These are phyloP conservation scores for Termitomyces sp. DNA, from an alignment of 1,284 basidiomycete species.

Conservation along the genomic window DNA sequence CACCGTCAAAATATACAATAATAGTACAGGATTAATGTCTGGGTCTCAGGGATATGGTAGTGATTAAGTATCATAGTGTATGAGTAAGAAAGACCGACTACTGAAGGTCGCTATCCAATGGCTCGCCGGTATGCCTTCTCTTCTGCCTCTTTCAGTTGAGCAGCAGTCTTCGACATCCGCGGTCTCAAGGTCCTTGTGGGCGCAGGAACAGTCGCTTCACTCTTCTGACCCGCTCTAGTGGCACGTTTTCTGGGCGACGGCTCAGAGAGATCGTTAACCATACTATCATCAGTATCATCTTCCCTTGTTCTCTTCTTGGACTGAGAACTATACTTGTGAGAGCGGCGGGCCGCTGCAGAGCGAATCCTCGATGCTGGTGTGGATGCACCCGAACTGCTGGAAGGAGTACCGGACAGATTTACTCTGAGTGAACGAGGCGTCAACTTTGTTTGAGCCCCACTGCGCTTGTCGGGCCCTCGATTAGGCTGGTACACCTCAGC, in stretches of 20 bases:
- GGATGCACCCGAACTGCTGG: not conserved
- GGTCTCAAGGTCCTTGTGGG: constrained; percentile 45
- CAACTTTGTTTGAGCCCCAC: constrained; percentile 3
- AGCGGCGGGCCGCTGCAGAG: constrained; percentile 16
- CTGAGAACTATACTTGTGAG: constrained; percentile 4
- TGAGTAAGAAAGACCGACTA: not conserved
- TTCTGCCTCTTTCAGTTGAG: constrained; percentile 40
- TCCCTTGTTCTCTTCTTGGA: constrained; percentile 12
- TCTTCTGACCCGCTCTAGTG: constrained; percentile 8
- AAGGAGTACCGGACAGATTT: constrained; percentile 2
- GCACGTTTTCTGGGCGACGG: constrained; percentile 22
- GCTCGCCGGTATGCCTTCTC: constrained; percentile 48
- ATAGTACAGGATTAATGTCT: not conserved
- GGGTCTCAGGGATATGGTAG: not conserved
- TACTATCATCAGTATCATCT: constrained; percentile 21
- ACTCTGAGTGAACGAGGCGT: constrained; percentile 7
- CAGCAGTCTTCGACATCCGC: constrained; percentile 44
- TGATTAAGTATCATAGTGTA: not conserved
- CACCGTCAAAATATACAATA: not conserved
- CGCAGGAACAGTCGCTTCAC: constrained; percentile 2
- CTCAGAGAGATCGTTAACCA: constrained; percentile 14
- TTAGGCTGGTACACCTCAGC: not conserved
- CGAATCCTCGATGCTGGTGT: constrained; percentile 1
- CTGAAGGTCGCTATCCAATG: constrained; percentile 26
- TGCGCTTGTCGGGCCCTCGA: not conserved